These are phyloP conservation scores for Skeletonema grethae DNA, from an alignment of 108 stramenopile genomes.

Conservation along the genomic window DNA sequence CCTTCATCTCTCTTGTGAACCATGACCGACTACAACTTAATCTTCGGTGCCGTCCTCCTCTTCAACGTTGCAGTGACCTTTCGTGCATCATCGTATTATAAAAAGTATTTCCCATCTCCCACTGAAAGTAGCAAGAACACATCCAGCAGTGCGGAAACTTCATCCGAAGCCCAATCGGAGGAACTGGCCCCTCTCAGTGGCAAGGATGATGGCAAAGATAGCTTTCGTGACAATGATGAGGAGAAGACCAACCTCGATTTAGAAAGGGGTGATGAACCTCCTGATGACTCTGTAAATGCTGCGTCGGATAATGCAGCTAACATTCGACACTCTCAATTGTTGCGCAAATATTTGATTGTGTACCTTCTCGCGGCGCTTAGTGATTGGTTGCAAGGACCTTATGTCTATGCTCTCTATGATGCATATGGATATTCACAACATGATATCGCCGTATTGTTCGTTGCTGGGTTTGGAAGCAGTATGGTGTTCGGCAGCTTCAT, in stretches of 20 bases:
- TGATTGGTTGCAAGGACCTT: conserved; percentile 99
- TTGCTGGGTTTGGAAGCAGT: conserved; percentile 86
- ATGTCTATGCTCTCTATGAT: conserved; percentile 96
- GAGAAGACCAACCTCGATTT: not conserved
- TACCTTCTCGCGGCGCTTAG: conserved; percentile 90
- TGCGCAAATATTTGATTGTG: conserved; percentile 83
- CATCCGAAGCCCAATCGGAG: conserved; percentile 13
- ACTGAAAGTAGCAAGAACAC: conserved; percentile 11
- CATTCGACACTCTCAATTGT: conserved; percentile 54
- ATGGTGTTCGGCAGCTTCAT: conserved; percentile 82
- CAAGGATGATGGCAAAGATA: conserved; percentile 6
- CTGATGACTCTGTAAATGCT: conserved; percentile 17
- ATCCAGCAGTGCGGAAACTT: conserved; percentile 5
- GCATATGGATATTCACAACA: conserved; percentile 90
- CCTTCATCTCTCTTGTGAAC: not conserved
- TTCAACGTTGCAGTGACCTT: conserved; percentile 74
- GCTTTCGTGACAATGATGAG: conserved; percentile 12
- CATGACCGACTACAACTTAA: conserved; percentile 70
- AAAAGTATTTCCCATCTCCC: conserved; percentile 43
- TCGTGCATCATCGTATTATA: conserved; percentile 70
- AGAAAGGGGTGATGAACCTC: not conserved
- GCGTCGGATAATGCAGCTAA: conserved; percentile 48
- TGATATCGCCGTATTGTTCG: conserved; percentile 88
- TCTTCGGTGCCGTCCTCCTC: conserved; percentile 65
- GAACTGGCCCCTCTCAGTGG: conserved; percentile 22